Conservation (phyloP, 1,284 basidiomycete genomes). For the Meira nashicola region DNA sequence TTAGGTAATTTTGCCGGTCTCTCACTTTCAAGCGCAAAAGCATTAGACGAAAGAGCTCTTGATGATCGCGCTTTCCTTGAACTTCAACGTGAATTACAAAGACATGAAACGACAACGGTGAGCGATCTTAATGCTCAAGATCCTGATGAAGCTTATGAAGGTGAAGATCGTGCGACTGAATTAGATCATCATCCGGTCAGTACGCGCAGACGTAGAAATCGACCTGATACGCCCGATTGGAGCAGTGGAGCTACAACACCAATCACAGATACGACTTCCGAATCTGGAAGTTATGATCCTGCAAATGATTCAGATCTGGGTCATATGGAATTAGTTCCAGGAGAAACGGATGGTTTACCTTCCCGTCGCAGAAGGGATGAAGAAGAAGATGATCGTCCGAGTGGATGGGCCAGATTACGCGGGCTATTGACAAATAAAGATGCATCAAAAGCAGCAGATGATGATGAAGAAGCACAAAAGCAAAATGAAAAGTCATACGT, state of each 20-base stretch:
- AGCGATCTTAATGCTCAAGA: background rate
- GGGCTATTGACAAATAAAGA: slow-evolving; percentile 25
- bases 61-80: slow-evolving; percentile 44
- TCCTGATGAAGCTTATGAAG: slow-evolving; percentile 5
- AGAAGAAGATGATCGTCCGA: slow-evolving; percentile 26
- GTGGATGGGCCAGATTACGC: slow-evolving; percentile 45
- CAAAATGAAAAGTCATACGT: slow-evolving; percentile 19
- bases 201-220: slow-evolving; percentile 5
- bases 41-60: slow-evolving; percentile 42
- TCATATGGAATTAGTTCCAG: slow-evolving; percentile 47
- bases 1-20: slow-evolving; percentile 9
- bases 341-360: slow-evolving; percentile 51
- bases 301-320: slow-evolving; percentile 43
- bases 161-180: slow-evolving; percentile 4
- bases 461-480: slow-evolving; percentile 22
- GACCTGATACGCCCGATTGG: slow-evolving; percentile 16
- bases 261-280: slow-evolving; percentile 25
- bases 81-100: slow-evolving; percentile 37
- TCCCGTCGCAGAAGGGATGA: slow-evolving; percentile 14
- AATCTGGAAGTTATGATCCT: slow-evolving; percentile 46
- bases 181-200: slow-evolving; percentile 12
- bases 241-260: slow-evolving; percentile 33
- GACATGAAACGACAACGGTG: slow-evolving; percentile 32
- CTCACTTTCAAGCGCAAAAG: slow-evolving; percentile 32
- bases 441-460: slow-evolving; percentile 5